Evolutionary conservation across 1,284 basidiomycete genomes (phyloP).

Genomic region (Pascua sp.): DNA sequence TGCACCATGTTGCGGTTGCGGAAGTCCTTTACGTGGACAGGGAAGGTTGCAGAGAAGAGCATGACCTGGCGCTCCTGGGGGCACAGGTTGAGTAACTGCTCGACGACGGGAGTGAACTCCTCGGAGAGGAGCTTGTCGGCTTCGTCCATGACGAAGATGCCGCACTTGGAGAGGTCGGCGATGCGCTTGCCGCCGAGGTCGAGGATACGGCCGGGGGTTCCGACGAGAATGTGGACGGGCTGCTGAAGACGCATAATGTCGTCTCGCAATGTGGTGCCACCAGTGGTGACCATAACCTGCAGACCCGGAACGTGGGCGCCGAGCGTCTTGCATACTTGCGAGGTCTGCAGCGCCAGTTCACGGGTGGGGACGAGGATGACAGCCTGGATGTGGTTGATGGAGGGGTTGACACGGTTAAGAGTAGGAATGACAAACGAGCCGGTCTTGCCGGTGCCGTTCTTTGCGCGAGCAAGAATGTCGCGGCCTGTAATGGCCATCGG

Average conservation of each 20-base stretch:
- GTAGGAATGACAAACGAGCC: constrained; percentile 97
- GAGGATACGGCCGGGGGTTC: constrained; percentile 92
- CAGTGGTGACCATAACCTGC: constrained; percentile 99
- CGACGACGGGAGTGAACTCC: constrained; percentile 98
- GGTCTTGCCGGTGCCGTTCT: constrained; percentile 60
- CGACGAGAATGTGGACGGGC: constrained; percentile 90
- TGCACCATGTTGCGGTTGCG: constrained; percentile 98
- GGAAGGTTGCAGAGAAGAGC: constrained; percentile 99
- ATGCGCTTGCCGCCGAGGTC: constrained; percentile 92
- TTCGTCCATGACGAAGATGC: constrained; percentile 98
- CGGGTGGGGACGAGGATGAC: constrained; percentile 90
- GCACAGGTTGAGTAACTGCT: constrained; percentile 83
- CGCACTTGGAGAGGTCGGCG: constrained; percentile 90
- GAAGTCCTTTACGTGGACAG: constrained; percentile 98
- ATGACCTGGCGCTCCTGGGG: constrained; percentile 90
- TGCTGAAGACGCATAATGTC: constrained; percentile 92
- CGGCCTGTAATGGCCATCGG: constrained; percentile 80
- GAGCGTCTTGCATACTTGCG: constrained; percentile 94
- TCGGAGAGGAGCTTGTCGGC: constrained; percentile 96
- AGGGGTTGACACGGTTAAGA: constrained; percentile 85
- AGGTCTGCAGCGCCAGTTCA: constrained; percentile 91
- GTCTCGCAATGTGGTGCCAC: constrained; percentile 95
- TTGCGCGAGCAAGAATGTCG: constrained; percentile 71
- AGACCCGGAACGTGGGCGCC: constrained; percentile 86
- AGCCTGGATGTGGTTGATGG: constrained; percentile 87